Percentiles rank a stretch among this genome's conserved stretches.
Evolutionary conservation across 768 basidiomycete genomes (phyloP).

Genomic region (Leucocoprinus sp.): DNA sequence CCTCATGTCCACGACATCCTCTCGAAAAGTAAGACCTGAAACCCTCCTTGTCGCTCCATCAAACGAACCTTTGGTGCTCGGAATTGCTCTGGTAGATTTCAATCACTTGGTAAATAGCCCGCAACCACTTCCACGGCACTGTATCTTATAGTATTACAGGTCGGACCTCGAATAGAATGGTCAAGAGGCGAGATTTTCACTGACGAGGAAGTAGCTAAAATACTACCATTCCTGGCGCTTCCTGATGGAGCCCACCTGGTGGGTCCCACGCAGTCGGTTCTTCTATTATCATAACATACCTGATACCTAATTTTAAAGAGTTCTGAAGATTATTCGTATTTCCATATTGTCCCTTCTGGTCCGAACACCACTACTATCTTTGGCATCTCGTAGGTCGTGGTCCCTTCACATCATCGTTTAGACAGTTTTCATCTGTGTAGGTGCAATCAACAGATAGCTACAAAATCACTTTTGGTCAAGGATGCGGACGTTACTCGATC

Average conservation of each 20-base stretch:
- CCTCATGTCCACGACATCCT: constrained; percentile 48
- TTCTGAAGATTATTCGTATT: constrained; percentile 94
- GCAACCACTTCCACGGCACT: constrained; percentile 9
- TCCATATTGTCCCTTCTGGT: constrained; percentile 75
- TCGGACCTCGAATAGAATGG: constrained; percentile 90
- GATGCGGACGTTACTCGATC: constrained; percentile 85
- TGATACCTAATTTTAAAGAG: constrained; percentile 34
- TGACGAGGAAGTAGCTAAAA: constrained; percentile 77
- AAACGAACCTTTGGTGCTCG: constrained; percentile 60
- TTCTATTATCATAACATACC: constrained; percentile 9
- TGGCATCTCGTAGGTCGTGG: constrained; percentile 79
- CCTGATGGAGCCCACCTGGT: constrained; percentile 97
- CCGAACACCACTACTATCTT: constrained; percentile 78
- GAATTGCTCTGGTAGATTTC: constrained; percentile 90
- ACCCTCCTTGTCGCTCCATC: constrained; percentile 61
- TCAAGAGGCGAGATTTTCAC: constrained; percentile 70
- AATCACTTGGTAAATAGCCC: constrained; percentile 81
- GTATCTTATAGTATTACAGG: constrained; percentile 32
- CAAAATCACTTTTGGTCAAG: constrained; percentile 69
- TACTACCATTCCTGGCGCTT: constrained; percentile 90
- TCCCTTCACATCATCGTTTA: constrained; percentile 8
- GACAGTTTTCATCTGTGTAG: constrained; percentile 30
- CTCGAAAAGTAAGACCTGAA: constrained; percentile 71
- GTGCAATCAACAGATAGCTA: constrained; percentile 91
- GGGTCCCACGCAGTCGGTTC: constrained; percentile 19